Evolutionary conservation across 345 rosid species (phyloP), one percentile per base, ranked within the genome.

Genomic region (Moricandia moricandioides): DNA sequence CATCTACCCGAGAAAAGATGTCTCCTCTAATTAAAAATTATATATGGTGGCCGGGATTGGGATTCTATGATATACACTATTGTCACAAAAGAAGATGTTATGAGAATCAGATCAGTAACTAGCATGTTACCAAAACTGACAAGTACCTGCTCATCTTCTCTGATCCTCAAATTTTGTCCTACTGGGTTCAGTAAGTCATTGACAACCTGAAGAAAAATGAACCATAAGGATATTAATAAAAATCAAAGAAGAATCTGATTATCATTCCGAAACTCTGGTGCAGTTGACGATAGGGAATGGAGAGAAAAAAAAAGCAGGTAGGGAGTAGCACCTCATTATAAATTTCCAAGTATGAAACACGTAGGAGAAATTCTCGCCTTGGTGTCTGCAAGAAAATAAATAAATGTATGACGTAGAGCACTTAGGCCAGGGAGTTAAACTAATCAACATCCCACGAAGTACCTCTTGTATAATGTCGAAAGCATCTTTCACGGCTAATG

Each of bases 391-490:
- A 34, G 61, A 26, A 49, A 57, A 7, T 24, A 17, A 16, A 51
- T 16, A 69, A 1, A 60, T 8, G 40, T 58, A 29, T 78, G 64
- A 83, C 11, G 24, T 59, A 30, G 58, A 21, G 2, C 24, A 21
- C 37, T 40, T 16, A 31, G 24, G 76, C 73, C 26, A 52, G 71
- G 72, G 40, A 55, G 76, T 11, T 18, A n/a, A 30, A 60, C 26
- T 11, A 60, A 55, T 54, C 31, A 55, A 45, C 37, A 75, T 77
- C 78, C 39, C 4, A 69, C 45, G 40, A 69, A 67, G 43, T 86
- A 95, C 99, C 97, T 95, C 99, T 84, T 95, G 97, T 79, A 95
- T 95, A 78, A 95, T 90, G 71, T 93, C 85, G 86, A 95, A 95
- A 78, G 90, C 97, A 81, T 95, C 97, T 82, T 95, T 95, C 80